Evolutionary conservation across 805 yeast species (phyloP), one percentile per base, ranked within the genome.

Genomic region (Candida caryicola): DNA sequence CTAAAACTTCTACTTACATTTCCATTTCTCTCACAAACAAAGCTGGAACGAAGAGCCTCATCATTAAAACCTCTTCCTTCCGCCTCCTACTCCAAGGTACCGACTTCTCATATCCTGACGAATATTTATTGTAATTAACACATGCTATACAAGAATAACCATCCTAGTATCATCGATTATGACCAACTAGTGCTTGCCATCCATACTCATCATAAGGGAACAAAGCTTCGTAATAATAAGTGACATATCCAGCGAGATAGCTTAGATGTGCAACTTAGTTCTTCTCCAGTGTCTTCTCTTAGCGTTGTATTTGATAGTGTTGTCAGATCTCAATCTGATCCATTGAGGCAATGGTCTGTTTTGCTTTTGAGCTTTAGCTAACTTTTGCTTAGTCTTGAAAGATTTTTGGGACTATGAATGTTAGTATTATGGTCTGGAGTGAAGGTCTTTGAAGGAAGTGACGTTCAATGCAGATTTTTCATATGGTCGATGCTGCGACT

Each of bases 251-350:
- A 29, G 26, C 28, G 21, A 36, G 25, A 21, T 21, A 21, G 25
- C 62, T 86, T 90, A 91, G 82, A 91, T 74, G 82, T 82, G 80
- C 77, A 91, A 82, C 95, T 91, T 91, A 68, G 97, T 91, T 85
- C 98, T 87, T 86, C 96, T 91, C 99, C 99, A 91, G 93, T 93
- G 95, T 83, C 98, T 85, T 87, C 98, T 89, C 89, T 93, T 93
- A 71, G 96, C 95, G 79, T 91, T 91, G 86, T 88, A 88, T 82
- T 95, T 88, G 81, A 93, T 85, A 66, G 82, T 90, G 95, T 88
- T 91, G 76, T 77, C 82, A 72, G 98, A 88, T 85, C 89, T 91
- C 76, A 90, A 81, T 80, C 98, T 88, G 85, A 91, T 78, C 96
- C 97, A 91, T 79, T 90, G 96, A 66, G 99, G 99, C 74, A 91